Conservation (phyloP, 495 filamentous ascomycete genomes). For the Penicillium ucsense region DNA sequence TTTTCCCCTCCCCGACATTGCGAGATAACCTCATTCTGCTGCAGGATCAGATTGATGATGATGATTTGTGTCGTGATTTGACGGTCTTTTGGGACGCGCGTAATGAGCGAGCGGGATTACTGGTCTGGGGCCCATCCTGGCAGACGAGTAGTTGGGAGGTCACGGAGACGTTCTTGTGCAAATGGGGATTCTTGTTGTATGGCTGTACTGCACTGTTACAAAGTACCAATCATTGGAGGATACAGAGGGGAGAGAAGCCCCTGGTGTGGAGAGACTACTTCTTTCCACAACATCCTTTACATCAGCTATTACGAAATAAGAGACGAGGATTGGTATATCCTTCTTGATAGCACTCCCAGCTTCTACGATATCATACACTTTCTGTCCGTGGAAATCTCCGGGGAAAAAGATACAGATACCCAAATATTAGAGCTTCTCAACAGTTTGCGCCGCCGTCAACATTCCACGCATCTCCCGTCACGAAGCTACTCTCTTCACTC, state of each 20-base stretch:
- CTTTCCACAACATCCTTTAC: not conserved
- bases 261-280: constrained; percentile 3
- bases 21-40: constrained; percentile 20
- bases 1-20: constrained; percentile 19
- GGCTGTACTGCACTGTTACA: constrained; percentile 27
- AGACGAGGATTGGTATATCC: not conserved
- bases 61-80: constrained; percentile 17
- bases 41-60: constrained; percentile 12
- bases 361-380: not conserved
- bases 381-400: too few relatives aligned
- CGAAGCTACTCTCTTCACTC: not conserved
- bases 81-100: constrained; percentile 16
- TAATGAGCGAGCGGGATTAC: constrained; percentile 11
- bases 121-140: constrained; percentile 40
- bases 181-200: constrained; percentile 33
- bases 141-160: constrained; percentile 34
- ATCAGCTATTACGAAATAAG: not conserved
- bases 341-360: not conserved
- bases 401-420: too few relatives aligned
- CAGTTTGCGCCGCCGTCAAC: not conserved
- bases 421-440: not conserved
- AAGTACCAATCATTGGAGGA: constrained; percentile 36
- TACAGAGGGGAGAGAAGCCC: constrained; percentile 21
- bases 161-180: constrained; percentile 26
- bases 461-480: not conserved